A percentile compares a stretch with the other conserved stretches of the same genome.
phyloP scores from a whole-genome alignment of 495 filamentous ascomycete species.

The Hamigera avellanea region DNA sequence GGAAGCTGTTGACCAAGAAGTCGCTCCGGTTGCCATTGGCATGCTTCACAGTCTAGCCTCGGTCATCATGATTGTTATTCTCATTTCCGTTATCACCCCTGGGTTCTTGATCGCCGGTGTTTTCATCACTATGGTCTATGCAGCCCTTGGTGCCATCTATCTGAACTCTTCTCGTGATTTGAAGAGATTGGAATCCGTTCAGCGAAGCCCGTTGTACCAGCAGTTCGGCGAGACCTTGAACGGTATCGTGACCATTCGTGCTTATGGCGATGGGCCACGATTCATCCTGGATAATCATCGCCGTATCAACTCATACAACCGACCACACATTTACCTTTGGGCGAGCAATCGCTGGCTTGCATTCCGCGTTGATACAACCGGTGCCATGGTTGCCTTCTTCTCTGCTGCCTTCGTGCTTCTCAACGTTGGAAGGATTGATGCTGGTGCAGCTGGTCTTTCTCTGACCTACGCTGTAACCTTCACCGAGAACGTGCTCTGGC shows the following conservation, averaged over 20 bases:
- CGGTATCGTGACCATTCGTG: conserved; percentile 94
- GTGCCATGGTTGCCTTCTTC: conserved; percentile 88
- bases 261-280: conserved; percentile 86
- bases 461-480: conserved; percentile 98
- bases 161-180: conserved; percentile 83
- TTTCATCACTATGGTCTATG: conserved; percentile 77
- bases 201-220: conserved; percentile 91
- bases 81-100: conserved; percentile 91
- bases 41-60: conserved; percentile 56
- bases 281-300: conserved; percentile 90
- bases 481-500: conserved; percentile 94
- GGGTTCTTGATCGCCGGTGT: conserved; percentile 80
- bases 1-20: conserved; percentile 90
- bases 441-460: conserved; percentile 89
- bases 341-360: conserved; percentile 96
- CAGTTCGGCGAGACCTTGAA: conserved; percentile 95
- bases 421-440: conserved; percentile 75
- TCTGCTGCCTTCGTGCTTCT: conserved; percentile 84
- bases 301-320: conserved; percentile 79
- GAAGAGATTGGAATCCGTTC: conserved; percentile 89
- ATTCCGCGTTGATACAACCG: conserved; percentile 80
- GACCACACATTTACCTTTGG: conserved; percentile 96
- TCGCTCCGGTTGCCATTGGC: conserved; percentile 79
- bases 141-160: conserved; percentile 77
- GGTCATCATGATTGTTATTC: conserved; percentile 75